Evolutionary conservation across 352 stramenopile genomes (phyloP), one percentile per base, ranked within the genome.

Genomic region (Phytophthora meadii): DNA sequence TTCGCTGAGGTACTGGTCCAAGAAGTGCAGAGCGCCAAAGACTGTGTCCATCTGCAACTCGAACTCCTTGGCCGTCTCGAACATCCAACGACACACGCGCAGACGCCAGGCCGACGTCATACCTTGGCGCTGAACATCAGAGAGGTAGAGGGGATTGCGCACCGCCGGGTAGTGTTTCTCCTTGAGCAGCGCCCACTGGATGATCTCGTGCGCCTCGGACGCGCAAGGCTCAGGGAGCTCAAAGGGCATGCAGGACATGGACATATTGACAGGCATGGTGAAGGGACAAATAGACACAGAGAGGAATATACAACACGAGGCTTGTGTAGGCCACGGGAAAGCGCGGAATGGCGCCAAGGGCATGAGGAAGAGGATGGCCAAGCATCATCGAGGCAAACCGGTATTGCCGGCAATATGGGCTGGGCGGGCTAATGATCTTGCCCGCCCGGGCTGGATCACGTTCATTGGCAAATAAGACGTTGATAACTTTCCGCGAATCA

Each of bases 11-110:
- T 88, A 92, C 57, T 87, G 73, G 61, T 94, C 85, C 62, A 94
- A 74, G 56, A 82, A 90, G 65, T 89, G 77, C 44, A 92, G 76
- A 17, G 82, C 81, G 24, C 70, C 79, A 40, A 58, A 82, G 10
- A 91, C 77, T 9, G 79, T 76, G 60, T 94, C 83, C 53, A 82
- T 77, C 17, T 77, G 77, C 54, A 94, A 69, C 47, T 89, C 80
- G 54, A 94, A 92, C 56, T 87, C 79, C 42, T 84, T 78, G 22
- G 81, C 78, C 0, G 83, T 92, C 76, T 90, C 79, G 46, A 92
- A 87, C 85, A 94, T 94, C 85, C 85, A 94, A 32, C 76, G 83
- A 48, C 80, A 90, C 45, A 94, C 88, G 49, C 87, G 87, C 19
- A 79, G 61, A 7, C 85, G 85, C 82, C 85, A 94, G 5, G 69